These are phyloP conservation scores for Nicotiana paniculata DNA, from an alignment of 257 asterid genomes.

Conservation along the genomic window DNA sequence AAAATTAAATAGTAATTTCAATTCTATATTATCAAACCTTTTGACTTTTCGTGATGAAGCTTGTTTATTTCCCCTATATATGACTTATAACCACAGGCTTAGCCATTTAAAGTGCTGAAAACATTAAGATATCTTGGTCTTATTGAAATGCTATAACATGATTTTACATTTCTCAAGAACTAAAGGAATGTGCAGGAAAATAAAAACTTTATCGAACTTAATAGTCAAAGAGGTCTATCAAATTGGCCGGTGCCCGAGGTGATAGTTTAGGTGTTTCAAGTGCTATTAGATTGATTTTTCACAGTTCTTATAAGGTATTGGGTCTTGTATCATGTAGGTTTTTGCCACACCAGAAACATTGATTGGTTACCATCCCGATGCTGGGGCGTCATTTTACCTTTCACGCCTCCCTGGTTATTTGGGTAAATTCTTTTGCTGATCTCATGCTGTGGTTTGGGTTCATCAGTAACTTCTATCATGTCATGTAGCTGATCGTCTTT, in stretches of 20 bases:
- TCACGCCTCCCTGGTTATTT: constrained; percentile 90
- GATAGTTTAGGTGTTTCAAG: not conserved
- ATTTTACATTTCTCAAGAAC: not conserved
- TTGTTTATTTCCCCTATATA: not conserved
- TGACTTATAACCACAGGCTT: not conserved
- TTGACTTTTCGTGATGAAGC: not conserved
- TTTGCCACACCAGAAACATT: constrained; percentile 89
- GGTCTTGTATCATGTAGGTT: constrained; percentile 39
- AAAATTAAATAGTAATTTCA: not conserved
- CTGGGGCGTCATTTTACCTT: constrained; percentile 94
- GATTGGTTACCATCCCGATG: constrained; percentile 98
- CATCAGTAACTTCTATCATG: not conserved
- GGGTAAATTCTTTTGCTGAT: constrained; percentile 36
- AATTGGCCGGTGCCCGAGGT: not conserved
- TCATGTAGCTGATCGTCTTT: not conserved
- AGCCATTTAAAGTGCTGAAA: not conserved
- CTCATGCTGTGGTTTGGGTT: not conserved
- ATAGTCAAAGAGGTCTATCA: not conserved
- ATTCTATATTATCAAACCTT: not conserved
- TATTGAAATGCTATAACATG: not conserved
- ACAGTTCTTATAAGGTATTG: not conserved
- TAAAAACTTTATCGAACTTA: not conserved
- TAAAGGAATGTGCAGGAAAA: not conserved
- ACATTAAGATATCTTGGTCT: not conserved
- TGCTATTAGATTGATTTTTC: not conserved